A percentile compares a stretch with the other conserved stretches of the same genome.
These are phyloP conservation scores for Podaxis rugospora DNA, from an alignment of 768 basidiomycete species.

Conservation along the genomic window DNA sequence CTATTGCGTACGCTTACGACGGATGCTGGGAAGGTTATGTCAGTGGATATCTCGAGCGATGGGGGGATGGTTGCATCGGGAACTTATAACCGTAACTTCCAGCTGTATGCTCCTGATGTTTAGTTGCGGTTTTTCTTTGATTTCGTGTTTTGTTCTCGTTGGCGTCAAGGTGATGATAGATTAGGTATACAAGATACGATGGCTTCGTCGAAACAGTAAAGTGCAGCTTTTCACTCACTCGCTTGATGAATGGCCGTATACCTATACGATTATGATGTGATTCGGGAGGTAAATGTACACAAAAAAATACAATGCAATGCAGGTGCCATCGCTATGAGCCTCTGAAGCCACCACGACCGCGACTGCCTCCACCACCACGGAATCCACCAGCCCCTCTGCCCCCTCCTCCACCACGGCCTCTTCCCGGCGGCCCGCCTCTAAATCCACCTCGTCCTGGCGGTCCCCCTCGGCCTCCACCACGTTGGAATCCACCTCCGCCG, in stretches of 20 bases:
- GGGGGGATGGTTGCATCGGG: conserved; percentile 83
- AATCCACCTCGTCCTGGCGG: conserved; percentile 23
- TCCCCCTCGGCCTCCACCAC: conserved; percentile 40
- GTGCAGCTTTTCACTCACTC: background rate
- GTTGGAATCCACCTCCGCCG: conserved; percentile 42
- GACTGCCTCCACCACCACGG: conserved; percentile 36
- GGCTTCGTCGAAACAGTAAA: background rate
- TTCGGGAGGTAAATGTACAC: conserved; percentile 1
- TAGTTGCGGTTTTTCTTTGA: conserved; percentile 14
- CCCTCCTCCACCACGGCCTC: conserved; percentile 40
- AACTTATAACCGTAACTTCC: conserved; percentile 92
- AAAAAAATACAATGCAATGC: background rate
- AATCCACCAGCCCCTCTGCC: conserved; percentile 33
- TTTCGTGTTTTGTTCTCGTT: background rate
- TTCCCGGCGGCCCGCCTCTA: conserved; percentile 31
- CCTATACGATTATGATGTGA: background rate
- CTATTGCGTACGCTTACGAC: conserved; percentile 83
- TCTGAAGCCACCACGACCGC: conserved; percentile 42
- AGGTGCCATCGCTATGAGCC: conserved; percentile 32
- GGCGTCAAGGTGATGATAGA: background rate
- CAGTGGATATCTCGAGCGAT: conserved; percentile 85
- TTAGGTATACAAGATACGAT: background rate
- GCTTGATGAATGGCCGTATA: background rate
- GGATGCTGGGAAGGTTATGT: conserved; percentile 99
- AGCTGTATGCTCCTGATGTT: conserved; percentile 82